These are phyloP conservation scores for Bruguiera gymnorhiza DNA, from an alignment of 345 rosid genomes.

Conservation along the genomic window DNA sequence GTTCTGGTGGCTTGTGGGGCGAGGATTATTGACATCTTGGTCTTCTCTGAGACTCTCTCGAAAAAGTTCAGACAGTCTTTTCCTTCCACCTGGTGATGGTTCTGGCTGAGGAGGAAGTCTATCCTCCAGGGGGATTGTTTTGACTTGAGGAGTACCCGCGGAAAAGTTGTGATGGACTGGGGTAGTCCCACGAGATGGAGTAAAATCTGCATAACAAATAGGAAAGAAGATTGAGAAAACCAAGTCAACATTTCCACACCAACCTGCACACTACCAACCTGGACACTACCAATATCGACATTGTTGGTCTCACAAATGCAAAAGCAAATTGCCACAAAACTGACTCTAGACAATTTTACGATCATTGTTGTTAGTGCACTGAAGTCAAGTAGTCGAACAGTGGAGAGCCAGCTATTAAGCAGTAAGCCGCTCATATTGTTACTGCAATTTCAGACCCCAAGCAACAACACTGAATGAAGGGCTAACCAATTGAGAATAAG, in stretches of 20 bases:
- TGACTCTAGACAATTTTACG: not conserved
- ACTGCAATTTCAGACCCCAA: no score
- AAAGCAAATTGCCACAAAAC: not conserved
- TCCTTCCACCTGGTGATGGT: constrained; percentile 48
- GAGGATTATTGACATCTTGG: constrained; percentile 26
- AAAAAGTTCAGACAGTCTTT: constrained; percentile 79
- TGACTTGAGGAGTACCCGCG: constrained; percentile 37
- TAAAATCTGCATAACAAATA: constrained; percentile 57
- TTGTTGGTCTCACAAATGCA: not conserved
- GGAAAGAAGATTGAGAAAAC: not conserved
- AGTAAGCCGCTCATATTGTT: not conserved
- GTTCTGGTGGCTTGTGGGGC: constrained; percentile 18
- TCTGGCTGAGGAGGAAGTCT: constrained; percentile 42
- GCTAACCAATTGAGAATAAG: no score
- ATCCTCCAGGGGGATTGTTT: constrained; percentile 26
- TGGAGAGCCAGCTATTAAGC: no score
- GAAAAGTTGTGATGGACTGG: constrained; percentile 66
- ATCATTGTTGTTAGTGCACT: not conserved
- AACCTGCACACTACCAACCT: not conserved
- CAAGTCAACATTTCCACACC: not conserved
- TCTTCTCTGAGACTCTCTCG: constrained; percentile 50
- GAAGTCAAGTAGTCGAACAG: not conserved
- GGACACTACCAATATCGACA: no score
- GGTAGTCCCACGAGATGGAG: constrained; percentile 83
- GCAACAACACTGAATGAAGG: no score